Percentiles rank a stretch among this genome's conserved stretches.
These are phyloP conservation scores for Fomes fomentarius DNA, from an alignment of 1,284 basidiomycete species.

Conservation along the genomic window DNA sequence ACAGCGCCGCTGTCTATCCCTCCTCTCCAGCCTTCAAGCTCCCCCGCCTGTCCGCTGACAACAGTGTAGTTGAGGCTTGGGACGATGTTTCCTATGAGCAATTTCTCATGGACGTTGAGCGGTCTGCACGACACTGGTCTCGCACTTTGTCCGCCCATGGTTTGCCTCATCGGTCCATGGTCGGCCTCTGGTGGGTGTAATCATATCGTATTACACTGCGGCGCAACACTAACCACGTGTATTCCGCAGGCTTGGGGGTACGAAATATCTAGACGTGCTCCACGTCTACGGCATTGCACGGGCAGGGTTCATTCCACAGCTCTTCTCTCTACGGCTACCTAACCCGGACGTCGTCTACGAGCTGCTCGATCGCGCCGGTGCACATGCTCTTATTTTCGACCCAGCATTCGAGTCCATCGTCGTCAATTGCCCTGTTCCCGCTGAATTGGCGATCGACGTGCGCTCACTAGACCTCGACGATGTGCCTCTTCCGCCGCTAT, in stretches of 20 bases:
- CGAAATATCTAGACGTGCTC: constrained; percentile 66
- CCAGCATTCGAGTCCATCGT: constrained; percentile 44
- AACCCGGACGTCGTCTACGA: constrained; percentile 69
- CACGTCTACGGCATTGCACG: constrained; percentile 72
- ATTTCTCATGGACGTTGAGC: constrained; percentile 56
- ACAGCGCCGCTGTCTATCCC: constrained; percentile 46
- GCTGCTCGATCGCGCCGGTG: constrained; percentile 58
- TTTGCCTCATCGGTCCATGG: constrained; percentile 54
- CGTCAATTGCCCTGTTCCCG: constrained; percentile 50
- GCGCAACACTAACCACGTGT: constrained; percentile 3
- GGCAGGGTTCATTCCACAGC: constrained; percentile 71
- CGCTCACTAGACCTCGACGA: constrained; percentile 28
- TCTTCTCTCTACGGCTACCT: constrained; percentile 72
- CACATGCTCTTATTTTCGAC: constrained; percentile 65
- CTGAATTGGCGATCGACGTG: constrained; percentile 44
- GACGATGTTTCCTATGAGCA: constrained; percentile 51
- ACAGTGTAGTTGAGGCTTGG: constrained; percentile 47
- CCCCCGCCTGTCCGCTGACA: constrained; percentile 41
- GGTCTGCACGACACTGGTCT: constrained; percentile 58
- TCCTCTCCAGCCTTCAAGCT: constrained; percentile 53
- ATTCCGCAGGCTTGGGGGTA: constrained; percentile 59
- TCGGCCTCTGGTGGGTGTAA: constrained; percentile 72
- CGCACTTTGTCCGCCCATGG: constrained; percentile 43
- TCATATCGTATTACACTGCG: constrained; percentile 3
- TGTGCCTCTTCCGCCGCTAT: constrained; percentile 23